Percentiles rank a stretch among this genome's conserved stretches.
phyloP scores from a whole-genome alignment of 805 yeast species.

The Saccharomycopsis fibuligera region DNA sequence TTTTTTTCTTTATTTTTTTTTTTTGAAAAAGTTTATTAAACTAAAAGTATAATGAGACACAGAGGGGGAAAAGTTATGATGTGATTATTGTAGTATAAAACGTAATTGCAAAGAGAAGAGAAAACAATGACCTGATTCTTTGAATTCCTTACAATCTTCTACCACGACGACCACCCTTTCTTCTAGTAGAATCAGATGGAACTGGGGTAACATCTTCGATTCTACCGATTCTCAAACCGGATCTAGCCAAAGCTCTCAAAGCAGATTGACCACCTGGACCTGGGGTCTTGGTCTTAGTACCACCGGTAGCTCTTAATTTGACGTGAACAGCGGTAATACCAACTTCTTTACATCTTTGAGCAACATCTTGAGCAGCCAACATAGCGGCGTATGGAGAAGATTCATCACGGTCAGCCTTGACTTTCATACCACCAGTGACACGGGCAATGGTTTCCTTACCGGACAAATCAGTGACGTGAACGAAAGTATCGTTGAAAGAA shows the following conservation, averaged over 20 bases:
- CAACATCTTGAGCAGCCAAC: constrained; percentile 99
- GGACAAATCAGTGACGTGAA: constrained; percentile 97
- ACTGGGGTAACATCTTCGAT: constrained; percentile 99
- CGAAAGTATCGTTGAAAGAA: constrained; percentile 99
- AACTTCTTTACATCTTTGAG: constrained; percentile 97
- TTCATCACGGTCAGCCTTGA: constrained; percentile 99
- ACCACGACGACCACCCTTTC: constrained; percentile 99
- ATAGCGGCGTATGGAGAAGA: constrained; percentile 99
- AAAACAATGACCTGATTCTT: too few species aligned
- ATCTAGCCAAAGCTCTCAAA: constrained; percentile 98
- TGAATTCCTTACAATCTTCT: constrained; percentile 85
- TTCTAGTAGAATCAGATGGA: constrained; percentile 99
- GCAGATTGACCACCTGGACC: constrained; percentile 99
- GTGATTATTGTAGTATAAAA: background rate
- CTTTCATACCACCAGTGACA: constrained; percentile 99
- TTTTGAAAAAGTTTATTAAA: background rate
- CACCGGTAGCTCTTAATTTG: constrained; percentile 99
- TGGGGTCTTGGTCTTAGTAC: constrained; percentile 99
- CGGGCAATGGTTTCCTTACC: constrained; percentile 99
- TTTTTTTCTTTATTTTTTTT: too few species aligned
- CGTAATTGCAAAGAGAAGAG: too few species aligned
- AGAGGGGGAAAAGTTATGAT: background rate
- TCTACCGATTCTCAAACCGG: constrained; percentile 99
- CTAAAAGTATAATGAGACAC: background rate
- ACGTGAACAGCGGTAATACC: constrained; percentile 99